These are phyloP conservation scores for Didymella sp. DNA, from an alignment of 2,329 filamentous ascomycete genomes.

Conservation along the genomic window DNA sequence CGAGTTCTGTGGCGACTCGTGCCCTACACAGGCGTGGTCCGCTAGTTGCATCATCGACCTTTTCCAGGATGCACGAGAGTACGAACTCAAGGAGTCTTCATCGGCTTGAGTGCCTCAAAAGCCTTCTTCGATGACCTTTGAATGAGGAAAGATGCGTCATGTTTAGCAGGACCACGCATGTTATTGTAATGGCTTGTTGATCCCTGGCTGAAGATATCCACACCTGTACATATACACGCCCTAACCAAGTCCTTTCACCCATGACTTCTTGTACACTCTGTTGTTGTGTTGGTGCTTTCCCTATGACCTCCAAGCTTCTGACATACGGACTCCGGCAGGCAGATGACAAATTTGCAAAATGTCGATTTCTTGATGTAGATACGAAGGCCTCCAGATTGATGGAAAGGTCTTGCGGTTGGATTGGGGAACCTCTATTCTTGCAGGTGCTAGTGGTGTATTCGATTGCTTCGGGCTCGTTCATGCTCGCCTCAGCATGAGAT, in stretches of 20 bases:
- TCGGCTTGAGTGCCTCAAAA: neutral
- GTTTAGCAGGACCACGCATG: neutral
- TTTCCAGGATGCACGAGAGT: slow-evolving; percentile 80
- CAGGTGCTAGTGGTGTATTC: neutral
- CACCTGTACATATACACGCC: slow-evolving; percentile 4
- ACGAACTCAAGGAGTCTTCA: slow-evolving; percentile 33
- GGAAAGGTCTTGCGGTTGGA: too few relatives aligned
- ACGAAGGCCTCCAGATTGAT: neutral
- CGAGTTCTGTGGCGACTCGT: slow-evolving; percentile 85
- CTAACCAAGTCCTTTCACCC: neutral
- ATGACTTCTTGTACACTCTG: neutral
- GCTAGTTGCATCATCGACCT: slow-evolving; percentile 92
- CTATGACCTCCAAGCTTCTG: neutral
- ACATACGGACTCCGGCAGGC: neutral
- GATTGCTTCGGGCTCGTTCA: neutral
- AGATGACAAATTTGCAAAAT: neutral
- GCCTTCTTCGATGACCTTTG: neutral
- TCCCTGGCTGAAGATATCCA: neutral
- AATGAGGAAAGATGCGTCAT: neutral
- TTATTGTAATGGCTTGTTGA: neutral
- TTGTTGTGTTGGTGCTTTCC: neutral
- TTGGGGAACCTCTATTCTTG: neutral
- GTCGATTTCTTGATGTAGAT: too few relatives aligned
- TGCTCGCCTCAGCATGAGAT: slow-evolving; percentile 1
- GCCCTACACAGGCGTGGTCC: slow-evolving; percentile 95